Conservation (phyloP, 78 protist genomes). For the Speleostelium caveatum region DNA sequence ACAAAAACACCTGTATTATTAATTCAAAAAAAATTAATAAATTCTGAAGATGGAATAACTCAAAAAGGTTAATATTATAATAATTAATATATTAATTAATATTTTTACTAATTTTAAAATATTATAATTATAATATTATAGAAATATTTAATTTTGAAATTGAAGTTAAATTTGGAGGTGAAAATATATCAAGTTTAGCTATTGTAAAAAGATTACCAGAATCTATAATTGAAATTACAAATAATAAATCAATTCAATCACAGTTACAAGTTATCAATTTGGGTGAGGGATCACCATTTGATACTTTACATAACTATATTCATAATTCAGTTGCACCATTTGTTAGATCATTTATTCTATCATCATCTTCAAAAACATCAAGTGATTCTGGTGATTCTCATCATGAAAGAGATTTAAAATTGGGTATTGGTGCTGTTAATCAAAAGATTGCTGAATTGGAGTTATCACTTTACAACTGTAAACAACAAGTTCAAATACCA, state of each 20-base stretch:
- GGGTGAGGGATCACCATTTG: slow-evolving; percentile 85
- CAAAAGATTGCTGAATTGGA: slow-evolving; percentile 86
- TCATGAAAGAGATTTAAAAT: slow-evolving; percentile 63
- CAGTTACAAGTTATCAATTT: slow-evolving; percentile 77
- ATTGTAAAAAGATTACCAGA: slow-evolving; percentile 77
- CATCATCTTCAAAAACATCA: neutral
- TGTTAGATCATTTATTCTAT: slow-evolving; percentile 58
- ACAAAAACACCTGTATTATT: slow-evolving; percentile 73
- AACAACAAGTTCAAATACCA: slow-evolving; percentile 87
- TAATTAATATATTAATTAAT: neutral
- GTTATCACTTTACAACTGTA: slow-evolving; percentile 79
- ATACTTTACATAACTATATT: slow-evolving; percentile 82
- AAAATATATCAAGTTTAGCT: slow-evolving; percentile 46
- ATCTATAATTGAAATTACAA: neutral
- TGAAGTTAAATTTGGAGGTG: slow-evolving; percentile 81
- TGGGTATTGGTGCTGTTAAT: slow-evolving; percentile 79
- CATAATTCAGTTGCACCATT: slow-evolving; percentile 88
- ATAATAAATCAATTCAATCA: slow-evolving; percentile 40
- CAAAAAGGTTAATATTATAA: neutral
- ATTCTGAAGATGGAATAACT: neutral
- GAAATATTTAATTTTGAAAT: slow-evolving; percentile 44
- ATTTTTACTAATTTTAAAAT: too few relatives aligned
- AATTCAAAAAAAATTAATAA: slow-evolving; percentile 40
- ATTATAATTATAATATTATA: neutral
- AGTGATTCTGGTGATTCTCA: neutral